Evolutionary conservation across 2,329 filamentous ascomycete genomes (phyloP).

Genomic region (Diaporthe destruens): DNA sequence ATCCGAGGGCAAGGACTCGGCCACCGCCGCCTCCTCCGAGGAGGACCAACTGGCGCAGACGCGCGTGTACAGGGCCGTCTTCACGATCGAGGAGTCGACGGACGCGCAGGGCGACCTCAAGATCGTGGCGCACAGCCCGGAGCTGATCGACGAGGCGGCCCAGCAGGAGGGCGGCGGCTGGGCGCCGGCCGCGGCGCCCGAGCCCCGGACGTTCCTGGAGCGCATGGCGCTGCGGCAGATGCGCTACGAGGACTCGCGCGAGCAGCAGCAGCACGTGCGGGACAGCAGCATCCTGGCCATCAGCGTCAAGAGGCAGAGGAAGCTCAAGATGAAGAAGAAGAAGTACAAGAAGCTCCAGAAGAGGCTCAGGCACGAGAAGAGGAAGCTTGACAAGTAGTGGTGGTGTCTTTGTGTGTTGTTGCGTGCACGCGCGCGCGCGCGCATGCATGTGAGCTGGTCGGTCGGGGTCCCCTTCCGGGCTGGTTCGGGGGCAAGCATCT

Average conservation of each 20-base stretch:
- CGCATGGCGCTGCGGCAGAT: slow-evolving; percentile 76
- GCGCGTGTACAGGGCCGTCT: slow-evolving; percentile 72
- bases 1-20: slow-evolving; percentile 46
- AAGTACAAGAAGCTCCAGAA: slow-evolving; percentile 99
- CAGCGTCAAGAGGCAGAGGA: slow-evolving; percentile 91
- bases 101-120: slow-evolving; percentile 71
- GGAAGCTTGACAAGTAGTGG: slow-evolving; percentile 77
- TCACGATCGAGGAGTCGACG: slow-evolving; percentile 76
- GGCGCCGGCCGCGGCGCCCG: slow-evolving; percentile 12
- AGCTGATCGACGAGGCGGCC: slow-evolving; percentile 62
- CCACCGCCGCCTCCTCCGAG: slow-evolving; percentile 49
- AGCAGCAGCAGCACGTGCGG: no score
- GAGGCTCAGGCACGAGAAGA: slow-evolving; percentile 86
- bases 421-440: not conserved
- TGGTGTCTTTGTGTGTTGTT: not conserved
- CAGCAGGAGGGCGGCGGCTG: not conserved
- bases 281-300: slow-evolving; percentile 64
- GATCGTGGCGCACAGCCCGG: slow-evolving; percentile 71
- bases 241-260: slow-evolving; percentile 58
- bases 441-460: not conserved
- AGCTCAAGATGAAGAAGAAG: slow-evolving; percentile 99
- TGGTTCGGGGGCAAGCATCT: not conserved
- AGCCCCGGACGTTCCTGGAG: slow-evolving; percentile 72
- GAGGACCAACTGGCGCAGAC: slow-evolving; percentile 56
- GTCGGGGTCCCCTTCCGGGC: not conserved